Evolutionary conservation across 805 yeast genomes (phyloP), one percentile per base, ranked within the genome.

Genomic region (Schwanniomyces sp.): DNA sequence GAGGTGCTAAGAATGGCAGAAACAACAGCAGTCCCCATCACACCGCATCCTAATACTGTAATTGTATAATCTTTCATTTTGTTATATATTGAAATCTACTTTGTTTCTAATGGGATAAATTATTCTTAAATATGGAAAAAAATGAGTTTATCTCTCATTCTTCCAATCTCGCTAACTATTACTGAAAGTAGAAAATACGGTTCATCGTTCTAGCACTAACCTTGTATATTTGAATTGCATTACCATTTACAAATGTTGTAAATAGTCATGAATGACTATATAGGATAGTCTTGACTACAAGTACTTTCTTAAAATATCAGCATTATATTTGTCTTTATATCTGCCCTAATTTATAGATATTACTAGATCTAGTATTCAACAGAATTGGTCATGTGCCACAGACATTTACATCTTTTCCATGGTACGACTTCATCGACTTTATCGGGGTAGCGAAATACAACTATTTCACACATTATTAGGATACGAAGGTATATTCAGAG

Each of bases 11-110:
- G 70, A 40, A 88, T 82, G 9, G 98, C 96, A 10, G 88, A 77
- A 28, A 89, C 78, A 41, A 94, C 88, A 9, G 98, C 97, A 14
- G 92, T 86, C 49, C 98, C 98, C 90, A 94, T 88, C 46, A 88
- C 91, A 51, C 99, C 99, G 59, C 96, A 83, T 30, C 97, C 99
- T 46, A 94, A 76, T 27, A 94, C 83, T 14, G 91, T 79, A 45
- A 92, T 70, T 4, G 89, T 85, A 70, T 80, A 81, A 49, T 63
- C 56, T 41, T 62, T 49, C 66, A 63, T 59, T 29, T 38, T 38
- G 9, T 21, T 12, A 7, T 16, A 24, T 8, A 4, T 12, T 36
- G 24, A 14, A 10, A 14, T 8, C 11, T 36, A 16, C 16, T 29
- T 10, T 3, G 4, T 29, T 6, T 29, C 30, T 41, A 46, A 29